Evolutionary conservation across 352 stramenopile species (phyloP).

Genomic region (Pythium utonaiense): DNA sequence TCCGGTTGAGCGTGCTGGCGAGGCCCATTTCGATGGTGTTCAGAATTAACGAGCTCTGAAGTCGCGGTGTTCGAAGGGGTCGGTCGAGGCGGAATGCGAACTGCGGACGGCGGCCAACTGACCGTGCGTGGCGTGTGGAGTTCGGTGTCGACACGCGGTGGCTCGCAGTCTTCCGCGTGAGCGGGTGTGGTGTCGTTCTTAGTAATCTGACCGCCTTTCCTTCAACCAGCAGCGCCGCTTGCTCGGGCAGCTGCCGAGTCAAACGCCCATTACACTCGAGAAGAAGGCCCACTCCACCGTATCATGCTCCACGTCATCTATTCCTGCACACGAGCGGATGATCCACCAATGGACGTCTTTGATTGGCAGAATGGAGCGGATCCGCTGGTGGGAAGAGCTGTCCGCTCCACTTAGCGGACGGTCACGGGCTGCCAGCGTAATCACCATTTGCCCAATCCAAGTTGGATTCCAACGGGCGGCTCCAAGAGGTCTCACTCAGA

Average conservation of each 20-base stretch:
- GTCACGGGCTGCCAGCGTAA: background rate
- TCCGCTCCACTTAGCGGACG: background rate
- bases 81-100: no score
- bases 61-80: no score
- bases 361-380: background rate
- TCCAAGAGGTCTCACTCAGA: no score
- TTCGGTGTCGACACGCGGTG: background rate
- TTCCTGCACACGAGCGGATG: background rate
- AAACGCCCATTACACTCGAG: background rate
- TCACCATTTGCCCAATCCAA: no score
- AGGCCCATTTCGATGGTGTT: conserved; percentile 37
- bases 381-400: background rate
- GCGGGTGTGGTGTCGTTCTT: background rate
- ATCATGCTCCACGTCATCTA: conserved; percentile 2
- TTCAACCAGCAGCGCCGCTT: background rate
- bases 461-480: background rate
- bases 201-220: no score
- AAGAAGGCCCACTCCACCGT: background rate
- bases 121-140: no score
- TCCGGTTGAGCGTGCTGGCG: conserved; percentile 31
- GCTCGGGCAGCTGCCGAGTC: background rate
- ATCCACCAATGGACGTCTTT: background rate
- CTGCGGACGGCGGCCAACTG: no score
- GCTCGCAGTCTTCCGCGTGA: background rate
- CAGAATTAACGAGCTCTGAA: no score